Conservation (phyloP, 1,284 basidiomycete genomes). For the Coriolopsis trogii region DNA sequence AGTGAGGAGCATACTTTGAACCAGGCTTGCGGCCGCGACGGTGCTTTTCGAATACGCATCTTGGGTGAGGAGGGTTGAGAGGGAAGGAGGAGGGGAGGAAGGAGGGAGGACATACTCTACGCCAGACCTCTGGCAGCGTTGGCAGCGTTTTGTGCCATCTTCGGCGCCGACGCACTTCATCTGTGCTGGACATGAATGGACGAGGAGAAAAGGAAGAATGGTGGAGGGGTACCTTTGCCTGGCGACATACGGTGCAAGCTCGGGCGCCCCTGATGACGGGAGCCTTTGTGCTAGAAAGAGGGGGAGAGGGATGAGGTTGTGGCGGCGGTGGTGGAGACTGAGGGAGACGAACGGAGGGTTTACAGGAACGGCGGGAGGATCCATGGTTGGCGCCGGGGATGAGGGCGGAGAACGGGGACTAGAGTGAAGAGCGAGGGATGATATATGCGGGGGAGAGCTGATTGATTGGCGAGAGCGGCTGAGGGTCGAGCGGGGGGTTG, state of each 20-base stretch:
- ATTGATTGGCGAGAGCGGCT: not conserved
- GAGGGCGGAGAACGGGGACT: conserved; percentile 20
- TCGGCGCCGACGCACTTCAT: conserved; percentile 89
- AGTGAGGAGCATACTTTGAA: conserved; percentile 63
- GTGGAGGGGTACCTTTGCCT: conserved; percentile 64
- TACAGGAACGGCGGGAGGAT: conserved; percentile 6
- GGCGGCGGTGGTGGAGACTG: not conserved
- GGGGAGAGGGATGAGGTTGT: not conserved
- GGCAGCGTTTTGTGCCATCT: conserved; percentile 79
- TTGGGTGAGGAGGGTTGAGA: conserved; percentile 32
- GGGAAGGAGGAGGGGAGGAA: conserved; percentile 8
- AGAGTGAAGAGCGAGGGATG: conserved; percentile 13
- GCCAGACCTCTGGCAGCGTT: conserved; percentile 76
- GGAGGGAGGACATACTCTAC: conserved; percentile 54
- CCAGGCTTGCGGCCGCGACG: conserved; percentile 85
- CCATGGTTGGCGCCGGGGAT: conserved; percentile 17
- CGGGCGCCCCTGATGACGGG: conserved; percentile 73
- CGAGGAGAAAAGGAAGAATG: conserved; percentile 18
- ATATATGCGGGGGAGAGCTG: not conserved
- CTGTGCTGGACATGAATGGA: conserved; percentile 42
- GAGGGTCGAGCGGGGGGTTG: conserved; percentile 1
- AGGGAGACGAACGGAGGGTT: conserved; percentile 16
- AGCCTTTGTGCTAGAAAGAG: conserved; percentile 42
- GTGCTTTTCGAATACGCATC: conserved; percentile 85
- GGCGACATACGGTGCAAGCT: conserved; percentile 80